Evolutionary conservation across 1,284 basidiomycete genomes (phyloP).

Genomic region (Hymenochaete sp.): DNA sequence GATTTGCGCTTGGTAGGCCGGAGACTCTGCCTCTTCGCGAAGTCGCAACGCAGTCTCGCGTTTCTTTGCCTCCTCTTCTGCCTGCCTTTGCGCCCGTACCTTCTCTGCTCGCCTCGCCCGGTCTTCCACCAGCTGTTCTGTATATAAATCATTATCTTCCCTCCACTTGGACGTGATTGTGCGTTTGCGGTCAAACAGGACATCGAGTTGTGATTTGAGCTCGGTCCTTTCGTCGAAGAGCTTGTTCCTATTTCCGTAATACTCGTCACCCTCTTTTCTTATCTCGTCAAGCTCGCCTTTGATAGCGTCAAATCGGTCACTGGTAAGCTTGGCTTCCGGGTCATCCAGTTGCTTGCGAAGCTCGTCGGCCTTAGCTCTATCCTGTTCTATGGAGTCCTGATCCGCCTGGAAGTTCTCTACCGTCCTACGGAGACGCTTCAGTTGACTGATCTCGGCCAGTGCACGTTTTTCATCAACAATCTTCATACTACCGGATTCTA

Average conservation of each 20-base stretch:
- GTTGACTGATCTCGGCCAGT: conserved; percentile 75
- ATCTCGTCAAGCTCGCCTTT: conserved; percentile 82
- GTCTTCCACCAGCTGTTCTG: conserved; percentile 76
- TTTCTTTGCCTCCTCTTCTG: conserved; percentile 78
- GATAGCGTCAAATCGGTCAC: conserved; percentile 77
- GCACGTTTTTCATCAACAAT: conserved; percentile 95
- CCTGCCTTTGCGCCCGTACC: conserved; percentile 71
- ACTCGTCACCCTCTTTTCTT: conserved; percentile 82
- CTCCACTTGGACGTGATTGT: conserved; percentile 64
- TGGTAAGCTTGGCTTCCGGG: conserved; percentile 79
- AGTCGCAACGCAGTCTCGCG: conserved; percentile 74
- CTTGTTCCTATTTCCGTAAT: conserved; percentile 73
- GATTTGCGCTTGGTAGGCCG: conserved; percentile 90
- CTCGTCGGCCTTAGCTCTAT: conserved; percentile 71
- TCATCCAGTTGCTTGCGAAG: conserved; percentile 84
- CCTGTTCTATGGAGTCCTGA: conserved; percentile 75
- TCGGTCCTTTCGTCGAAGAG: conserved; percentile 84
- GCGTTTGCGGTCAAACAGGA: conserved; percentile 73
- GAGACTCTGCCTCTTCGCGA: conserved; percentile 84
- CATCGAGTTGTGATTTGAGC: conserved; percentile 64
- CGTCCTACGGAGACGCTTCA: conserved; percentile 59
- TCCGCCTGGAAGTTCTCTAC: conserved; percentile 77
- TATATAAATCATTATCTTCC: conserved; percentile 77
- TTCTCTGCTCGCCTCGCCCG: conserved; percentile 78
- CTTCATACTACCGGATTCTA: conserved; percentile 90